Conservation (phyloP, 805 yeast species). For the Schizosaccharomyces japonicus region DNA sequence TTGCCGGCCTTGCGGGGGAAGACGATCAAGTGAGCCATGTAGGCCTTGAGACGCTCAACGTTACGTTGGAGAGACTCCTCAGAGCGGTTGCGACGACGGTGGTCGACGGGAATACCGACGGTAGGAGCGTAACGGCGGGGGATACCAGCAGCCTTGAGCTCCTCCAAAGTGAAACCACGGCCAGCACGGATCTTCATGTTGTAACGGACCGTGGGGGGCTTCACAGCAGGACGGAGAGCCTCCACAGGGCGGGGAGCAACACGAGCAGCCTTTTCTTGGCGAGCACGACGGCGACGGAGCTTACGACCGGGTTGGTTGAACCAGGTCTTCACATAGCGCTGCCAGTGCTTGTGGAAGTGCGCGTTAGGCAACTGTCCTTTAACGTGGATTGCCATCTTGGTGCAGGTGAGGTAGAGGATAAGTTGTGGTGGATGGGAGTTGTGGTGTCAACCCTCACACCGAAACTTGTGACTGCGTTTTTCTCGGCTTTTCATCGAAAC, state of each 20-base stretch:
- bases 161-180: constrained; percentile 96
- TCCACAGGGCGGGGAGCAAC: constrained; percentile 97
- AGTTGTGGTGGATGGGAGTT: neutral
- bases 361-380: constrained; percentile 5
- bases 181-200: constrained; percentile 99
- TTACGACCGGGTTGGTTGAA: constrained; percentile 99
- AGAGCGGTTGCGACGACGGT: constrained; percentile 97
- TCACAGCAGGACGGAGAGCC: constrained; percentile 85
- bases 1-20: constrained; percentile 77
- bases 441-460: neutral
- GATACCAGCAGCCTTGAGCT: constrained; percentile 89
- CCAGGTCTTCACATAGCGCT: constrained; percentile 97
- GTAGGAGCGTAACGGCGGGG: constrained; percentile 91
- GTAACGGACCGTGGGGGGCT: constrained; percentile 96
- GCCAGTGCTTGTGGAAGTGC: constrained; percentile 53
- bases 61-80: constrained; percentile 84
- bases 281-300: constrained; percentile 84
- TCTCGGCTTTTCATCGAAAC: no score
- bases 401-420: constrained; percentile 3
- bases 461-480: constrained; percentile 1
- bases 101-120: constrained; percentile 95
- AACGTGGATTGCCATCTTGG: constrained; percentile 5
- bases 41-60: constrained; percentile 90
- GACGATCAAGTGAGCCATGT: constrained; percentile 83
- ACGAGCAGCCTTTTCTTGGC: constrained; percentile 81